A percentile compares a stretch with the other conserved stretches of the same genome.
Conservation (phyloP, 2,329 filamentous ascomycete species). For the Teratosphaeria zuluensis region DNA sequence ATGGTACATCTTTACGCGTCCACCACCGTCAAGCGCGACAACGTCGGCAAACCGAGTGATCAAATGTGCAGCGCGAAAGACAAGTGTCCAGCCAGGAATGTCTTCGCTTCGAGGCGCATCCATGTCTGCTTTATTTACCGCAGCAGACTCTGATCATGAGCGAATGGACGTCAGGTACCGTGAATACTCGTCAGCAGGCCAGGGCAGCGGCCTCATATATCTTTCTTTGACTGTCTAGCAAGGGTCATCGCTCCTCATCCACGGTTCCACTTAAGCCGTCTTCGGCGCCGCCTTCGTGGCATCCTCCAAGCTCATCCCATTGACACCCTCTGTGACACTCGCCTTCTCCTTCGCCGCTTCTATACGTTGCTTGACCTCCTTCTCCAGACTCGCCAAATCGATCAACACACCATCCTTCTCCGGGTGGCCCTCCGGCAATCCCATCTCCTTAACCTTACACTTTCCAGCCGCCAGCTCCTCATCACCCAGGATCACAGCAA, state of each 20-base stretch:
- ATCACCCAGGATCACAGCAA: conserved; percentile 82
- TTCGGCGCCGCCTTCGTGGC: background rate
- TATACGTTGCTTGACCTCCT: conserved; percentile 51
- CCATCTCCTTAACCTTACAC: conserved; percentile 79
- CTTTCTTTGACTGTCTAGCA: background rate
- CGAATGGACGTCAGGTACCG: background rate
- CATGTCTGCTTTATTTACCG: background rate
- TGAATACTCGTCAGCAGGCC: too few relatives aligned
- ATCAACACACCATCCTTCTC: conserved; percentile 83
- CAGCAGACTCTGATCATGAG: background rate
- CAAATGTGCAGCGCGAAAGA: too few relatives aligned
- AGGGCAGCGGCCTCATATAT: background rate
- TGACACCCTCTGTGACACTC: conserved; percentile 12
- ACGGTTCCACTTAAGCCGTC: background rate
- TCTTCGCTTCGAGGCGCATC: too few relatives aligned
- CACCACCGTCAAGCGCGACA: too few relatives aligned
- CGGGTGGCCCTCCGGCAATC: conserved; percentile 69
- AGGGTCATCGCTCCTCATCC: background rate
- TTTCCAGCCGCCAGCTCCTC: conserved; percentile 77
- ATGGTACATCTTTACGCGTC: too few relatives aligned
- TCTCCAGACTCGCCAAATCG: conserved; percentile 51
- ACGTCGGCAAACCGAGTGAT: too few relatives aligned
- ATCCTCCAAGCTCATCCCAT: conserved; percentile 13
- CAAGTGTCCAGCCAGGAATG: too few relatives aligned
- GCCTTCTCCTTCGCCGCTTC: conserved; percentile 7